Base-by-base conservation (phyloP, 2,329 filamentous ascomycete species). In the Colletotrichum abscissum region DNA sequence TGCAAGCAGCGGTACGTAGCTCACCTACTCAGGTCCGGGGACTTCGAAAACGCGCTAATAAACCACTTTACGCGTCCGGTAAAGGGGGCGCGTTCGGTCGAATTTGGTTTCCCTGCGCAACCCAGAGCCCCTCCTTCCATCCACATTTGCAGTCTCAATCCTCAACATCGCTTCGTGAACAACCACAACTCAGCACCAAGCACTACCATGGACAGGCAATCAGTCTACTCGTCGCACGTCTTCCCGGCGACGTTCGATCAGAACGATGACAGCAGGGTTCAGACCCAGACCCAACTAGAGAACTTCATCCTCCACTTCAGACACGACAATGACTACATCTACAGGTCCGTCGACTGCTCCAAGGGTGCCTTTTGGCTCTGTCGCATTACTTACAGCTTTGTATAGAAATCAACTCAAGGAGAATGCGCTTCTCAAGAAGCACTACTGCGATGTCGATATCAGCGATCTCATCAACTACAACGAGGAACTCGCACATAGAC, bases 381-480 rank as follows among this genome's bases (percentile, higher is more conserved):
- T 19, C 6, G 26, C 60, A 33, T 35, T 28, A 19, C n/a, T 46
- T 67, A 46, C 60, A 33, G 49, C 30, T 19, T 24, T 28, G 24
- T 59, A 4, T 78, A 97, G 97, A 89, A 96, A 98, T 79, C 97
- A 98, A 84, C 90, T 99, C 72, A 92, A 94, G 78, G 95, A 98
- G 81, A 99, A 99, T 85, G 95, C 97, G 8, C 89, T 98, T 1
- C 88, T 98, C 55, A 97, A 98, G 82, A 95, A 95, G 78, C 98
- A 95, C 85, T 98, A 93, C 83, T 98, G 97, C 86, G 96, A 99
- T 82, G 91, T 99, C 81, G 95, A 99, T 82, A 94, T 99, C 78
- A 94, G 94, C 75, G 96, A 99, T 82, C 86, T 99, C 72, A 98
- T 98, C 82, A 97, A 93, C 74, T 98, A 95, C 85, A 97, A 97